Evolutionary conservation across 2,329 filamentous ascomycete species (phyloP), one percentile per base, ranked within the genome.

Genomic region (Torrubiellomyces zombiae): DNA sequence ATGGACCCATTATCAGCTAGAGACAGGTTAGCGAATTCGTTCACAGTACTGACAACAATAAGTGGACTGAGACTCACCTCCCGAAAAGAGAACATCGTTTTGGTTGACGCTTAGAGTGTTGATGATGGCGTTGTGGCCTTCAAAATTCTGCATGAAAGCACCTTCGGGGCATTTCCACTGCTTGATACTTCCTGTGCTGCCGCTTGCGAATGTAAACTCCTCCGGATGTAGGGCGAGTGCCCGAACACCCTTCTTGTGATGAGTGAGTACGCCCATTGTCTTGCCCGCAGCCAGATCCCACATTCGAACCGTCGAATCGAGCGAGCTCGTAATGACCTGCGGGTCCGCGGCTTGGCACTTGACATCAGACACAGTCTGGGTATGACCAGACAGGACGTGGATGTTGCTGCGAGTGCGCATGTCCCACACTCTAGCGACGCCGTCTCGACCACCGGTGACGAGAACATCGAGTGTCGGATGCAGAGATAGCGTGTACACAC

Each of bases 131-230:
- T 94, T 94, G 44, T 95, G 86, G 4, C 86, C 86, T 21, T 93
- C 81, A 43, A 95, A 95, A 47, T 95, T 95, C 51, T 94, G 85
- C 89, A 98, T 98, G 47, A 98, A 95, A 10, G 82, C 82, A 18
- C 86, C 91, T 47, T 94, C 83, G 2, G 91, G 91, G 38, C 85
- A 95, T 50, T 95, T 94, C 86, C 89, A 98, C 55, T 98, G 89
- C 60, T 98, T 98, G 55, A 98, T 94, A 46, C 79, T 85, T 14
- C 79, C 78, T 0, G 86, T 85, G 42, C 82, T 92, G 21, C 78
- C 89, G 31, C 72, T 85, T 4, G 89, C 89, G 47, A 98, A 98
- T 0, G 91, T 98, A 46, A 93, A 98, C 50, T 98, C 89, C 31
- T 70, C 72, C 0, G 91, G 89, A 45, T 98, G 89, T 4, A 76